phyloP scores from a whole-genome alignment of 2,329 filamentous ascomycete genomes.

The Beauveria brongniartii region DNA sequence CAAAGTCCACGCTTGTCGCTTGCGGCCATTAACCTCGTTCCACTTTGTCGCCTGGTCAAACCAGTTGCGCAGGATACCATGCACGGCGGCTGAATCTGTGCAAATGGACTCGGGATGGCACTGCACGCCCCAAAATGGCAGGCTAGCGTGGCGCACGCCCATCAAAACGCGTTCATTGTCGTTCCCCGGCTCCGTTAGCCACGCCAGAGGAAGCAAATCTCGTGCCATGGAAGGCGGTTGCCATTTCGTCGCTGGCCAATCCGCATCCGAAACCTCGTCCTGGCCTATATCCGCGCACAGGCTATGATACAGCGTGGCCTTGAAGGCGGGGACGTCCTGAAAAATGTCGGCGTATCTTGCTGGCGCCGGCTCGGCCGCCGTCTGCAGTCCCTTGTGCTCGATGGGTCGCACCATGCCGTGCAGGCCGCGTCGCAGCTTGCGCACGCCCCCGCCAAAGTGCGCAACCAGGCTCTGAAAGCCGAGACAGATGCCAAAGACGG shows the following conservation, averaged over 20 bases:
- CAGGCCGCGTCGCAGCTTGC: conserved; percentile 60
- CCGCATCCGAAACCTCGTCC: conserved; percentile 25
- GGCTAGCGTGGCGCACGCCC: conserved; percentile 58
- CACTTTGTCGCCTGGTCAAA: conserved; percentile 57
- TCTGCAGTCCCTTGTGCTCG: conserved; percentile 36
- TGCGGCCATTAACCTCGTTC: conserved; percentile 34
- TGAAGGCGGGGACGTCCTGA: conserved; percentile 46
- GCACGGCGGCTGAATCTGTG: conserved; percentile 56
- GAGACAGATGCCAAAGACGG: conserved; percentile 80
- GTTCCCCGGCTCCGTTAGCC: conserved; percentile 42
- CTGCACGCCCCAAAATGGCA: conserved; percentile 80
- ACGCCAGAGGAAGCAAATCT: conserved; percentile 52
- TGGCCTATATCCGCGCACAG: conserved; percentile 48
- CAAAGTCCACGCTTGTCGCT: conserved; percentile 5
- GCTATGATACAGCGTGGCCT: conserved; percentile 71
- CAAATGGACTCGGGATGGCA: conserved; percentile 89
- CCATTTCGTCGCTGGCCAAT: conserved; percentile 36
- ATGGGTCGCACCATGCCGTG: conserved; percentile 75
- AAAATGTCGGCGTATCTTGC: conserved; percentile 52
- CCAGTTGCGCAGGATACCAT: conserved; percentile 64
- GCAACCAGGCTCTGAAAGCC: conserved; percentile 78
- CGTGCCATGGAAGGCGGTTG: conserved; percentile 24
- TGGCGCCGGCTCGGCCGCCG: not conserved
- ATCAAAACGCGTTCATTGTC: conserved; percentile 56
- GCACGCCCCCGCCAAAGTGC: conserved; percentile 58